Evolutionary conservation across 2,329 filamentous ascomycete species (phyloP), one percentile per base, ranked within the genome.

Genomic region (Blastomyces gilchristii): DNA sequence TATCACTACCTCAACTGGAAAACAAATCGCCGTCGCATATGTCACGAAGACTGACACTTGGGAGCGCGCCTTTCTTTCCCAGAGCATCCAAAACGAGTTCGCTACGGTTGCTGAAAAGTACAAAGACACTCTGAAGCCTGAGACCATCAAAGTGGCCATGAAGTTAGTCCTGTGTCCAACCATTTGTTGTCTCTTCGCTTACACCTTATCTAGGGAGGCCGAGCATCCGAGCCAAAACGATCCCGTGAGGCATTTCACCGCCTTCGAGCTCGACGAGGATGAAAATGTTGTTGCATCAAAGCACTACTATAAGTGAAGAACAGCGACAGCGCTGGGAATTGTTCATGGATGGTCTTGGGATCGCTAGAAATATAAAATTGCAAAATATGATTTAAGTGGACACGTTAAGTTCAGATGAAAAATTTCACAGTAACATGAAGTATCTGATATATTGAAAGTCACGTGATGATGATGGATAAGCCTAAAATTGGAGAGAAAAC

Each of bases 211-310:
- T 4, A 60, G 58, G 41, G 58, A 60, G 37, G 58, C 58, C 12
- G 58, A 60, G 58, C 58, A 60, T 60, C 58, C 58, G 45, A 60
- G 58, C 58, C 58, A 60, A 60, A 60, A 3, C 18, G 58, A 60
- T 50, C 11, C 58, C 11, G 58, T 22, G 22, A 60, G 58, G 58
- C 37, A 60, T 60, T 60, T 60, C 58, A 60, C 41, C 28, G n/a
- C 18, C 12, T 60, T 60, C 41, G 58, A 60, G 58, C 58, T 60
- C 22, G 58, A 60, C 41, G 49, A 60, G 58, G 41, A 60, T 60
- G 58, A 60, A 60, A 60, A 60, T 14, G 39, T 60, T n/a, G 41
- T 60, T 60, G 34, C 58, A 43, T 49, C 41, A 28, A 60, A 60
- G 45, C 58, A 60, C 58, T 60, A 60, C 58, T 60, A 60, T 49